Conservation (phyloP, 2,329 filamentous ascomycete species). For the Fusarium xylarioides region DNA sequence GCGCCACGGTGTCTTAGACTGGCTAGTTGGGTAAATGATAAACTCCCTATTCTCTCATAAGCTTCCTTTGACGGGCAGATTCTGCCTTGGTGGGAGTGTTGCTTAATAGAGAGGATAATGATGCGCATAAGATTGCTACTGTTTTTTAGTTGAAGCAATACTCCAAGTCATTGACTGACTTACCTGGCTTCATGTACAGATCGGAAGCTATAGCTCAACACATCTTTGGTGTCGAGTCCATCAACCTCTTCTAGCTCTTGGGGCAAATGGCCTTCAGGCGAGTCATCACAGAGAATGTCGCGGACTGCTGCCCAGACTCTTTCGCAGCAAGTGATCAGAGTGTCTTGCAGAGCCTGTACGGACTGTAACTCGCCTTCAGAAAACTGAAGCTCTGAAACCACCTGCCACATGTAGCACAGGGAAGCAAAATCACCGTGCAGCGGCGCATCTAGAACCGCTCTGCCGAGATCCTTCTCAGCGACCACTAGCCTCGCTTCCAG, state of each 20-base stretch:
- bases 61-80: slow-evolving; percentile 62
- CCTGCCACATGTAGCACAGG: slow-evolving; percentile 66
- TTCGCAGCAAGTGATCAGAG: slow-evolving; percentile 68
- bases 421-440: slow-evolving; percentile 77
- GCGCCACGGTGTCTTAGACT: slow-evolving; percentile 89
- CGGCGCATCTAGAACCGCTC: slow-evolving; percentile 72
- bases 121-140: slow-evolving; percentile 75
- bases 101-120: slow-evolving; percentile 64
- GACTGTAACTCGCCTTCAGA: slow-evolving; percentile 47
- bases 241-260: slow-evolving; percentile 78
- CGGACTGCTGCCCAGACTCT: slow-evolving; percentile 82
- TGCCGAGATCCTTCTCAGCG: slow-evolving; percentile 71
- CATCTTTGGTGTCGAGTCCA: slow-evolving; percentile 83
- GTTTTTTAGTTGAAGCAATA: background rate
- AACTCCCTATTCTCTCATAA: slow-evolving; percentile 72
- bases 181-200: slow-evolving; percentile 94
- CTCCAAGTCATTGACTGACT: slow-evolving; percentile 13
- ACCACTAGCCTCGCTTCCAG: slow-evolving; percentile 71
- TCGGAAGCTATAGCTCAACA: slow-evolving; percentile 94
- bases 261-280: slow-evolving; percentile 86
- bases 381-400: slow-evolving; percentile 55
- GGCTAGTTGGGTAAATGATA: slow-evolving; percentile 85
- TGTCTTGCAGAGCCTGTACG: slow-evolving; percentile 57
- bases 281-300: slow-evolving; percentile 87
- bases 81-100: slow-evolving; percentile 53